phyloP scores from a whole-genome alignment of 306 rosid genomes.

The Cotoneaster glaucophyllus region DNA sequence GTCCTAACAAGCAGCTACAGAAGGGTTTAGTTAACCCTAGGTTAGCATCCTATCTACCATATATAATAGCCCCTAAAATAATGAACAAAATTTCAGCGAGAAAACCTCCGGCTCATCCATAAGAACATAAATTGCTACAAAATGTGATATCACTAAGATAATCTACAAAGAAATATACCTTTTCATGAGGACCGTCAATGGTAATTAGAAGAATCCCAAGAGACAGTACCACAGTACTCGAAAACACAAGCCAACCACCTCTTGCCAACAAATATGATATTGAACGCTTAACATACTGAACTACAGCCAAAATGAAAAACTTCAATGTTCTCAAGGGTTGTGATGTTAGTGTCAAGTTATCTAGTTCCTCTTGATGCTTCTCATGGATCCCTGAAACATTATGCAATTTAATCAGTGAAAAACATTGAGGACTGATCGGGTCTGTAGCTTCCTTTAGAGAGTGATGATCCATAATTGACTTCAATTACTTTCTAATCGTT shows the following conservation, averaged over 20 bases:
- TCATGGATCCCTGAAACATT: slow-evolving; percentile 48
- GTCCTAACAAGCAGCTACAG: not conserved
- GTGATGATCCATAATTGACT: not conserved
- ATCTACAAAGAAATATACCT: slow-evolving; percentile 38
- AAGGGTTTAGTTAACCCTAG: not conserved
- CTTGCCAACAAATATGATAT: slow-evolving; percentile 51
- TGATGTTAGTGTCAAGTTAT: slow-evolving; percentile 64
- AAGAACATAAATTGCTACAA: not conserved
- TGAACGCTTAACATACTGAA: slow-evolving; percentile 51
- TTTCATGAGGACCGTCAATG: slow-evolving; percentile 67
- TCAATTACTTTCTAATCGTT: not conserved
- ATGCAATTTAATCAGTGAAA: slow-evolving; percentile 19
- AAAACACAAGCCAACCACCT: slow-evolving; percentile 91
- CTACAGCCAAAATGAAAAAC: slow-evolving; percentile 62
- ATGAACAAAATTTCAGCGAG: not conserved
- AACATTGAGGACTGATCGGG: not conserved
- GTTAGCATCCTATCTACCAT: not conserved
- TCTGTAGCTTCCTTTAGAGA: not conserved
- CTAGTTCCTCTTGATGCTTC: slow-evolving; percentile 59
- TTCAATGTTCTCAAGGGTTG: slow-evolving; percentile 84
- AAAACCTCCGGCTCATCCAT: not conserved
- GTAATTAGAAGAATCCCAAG: slow-evolving; percentile 58
- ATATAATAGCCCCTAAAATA: not conserved
- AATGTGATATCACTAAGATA: slow-evolving; percentile 10
- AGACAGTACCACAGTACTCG: slow-evolving; percentile 38